phyloP scores from a whole-genome alignment of 352 stramenopile genomes.

The Heterotrichella gracilis region DNA sequence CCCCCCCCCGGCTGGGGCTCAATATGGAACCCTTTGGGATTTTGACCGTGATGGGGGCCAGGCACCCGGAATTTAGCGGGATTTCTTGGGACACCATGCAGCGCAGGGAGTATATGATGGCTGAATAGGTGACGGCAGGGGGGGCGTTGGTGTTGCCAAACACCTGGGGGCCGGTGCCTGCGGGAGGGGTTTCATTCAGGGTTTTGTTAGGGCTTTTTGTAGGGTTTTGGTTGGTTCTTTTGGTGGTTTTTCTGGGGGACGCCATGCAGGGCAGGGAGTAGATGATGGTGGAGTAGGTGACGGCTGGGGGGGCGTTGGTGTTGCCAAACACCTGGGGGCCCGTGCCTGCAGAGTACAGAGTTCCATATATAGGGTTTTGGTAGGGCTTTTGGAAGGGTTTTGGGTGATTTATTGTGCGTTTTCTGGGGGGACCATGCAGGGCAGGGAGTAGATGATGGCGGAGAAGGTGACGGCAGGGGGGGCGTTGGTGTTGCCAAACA shows the following conservation, averaged over 20 bases:
- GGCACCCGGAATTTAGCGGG: conserved; percentile 77
- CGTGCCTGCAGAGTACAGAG: too few relatives aligned
- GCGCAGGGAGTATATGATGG: conserved; percentile 90
- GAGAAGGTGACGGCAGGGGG: conserved; percentile 84
- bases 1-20: conserved; percentile 63
- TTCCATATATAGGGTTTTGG: too few relatives aligned
- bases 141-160: conserved; percentile 89
- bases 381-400: too few relatives aligned
- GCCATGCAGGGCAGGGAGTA: conserved; percentile 79
- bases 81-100: conserved; percentile 62
- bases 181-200: too few relatives aligned
- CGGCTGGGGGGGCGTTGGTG: conserved; percentile 77
- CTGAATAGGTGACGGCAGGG: conserved; percentile 78
- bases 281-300: conserved; percentile 92
- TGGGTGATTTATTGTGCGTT: too few relatives aligned
- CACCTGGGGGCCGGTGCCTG: conserved; percentile 70
- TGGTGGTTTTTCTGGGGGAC: too few relatives aligned
- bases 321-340: conserved; percentile 82
- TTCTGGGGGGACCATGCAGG: conserved; percentile 70
- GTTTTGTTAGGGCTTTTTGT: too few relatives aligned
- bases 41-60: conserved; percentile 70
- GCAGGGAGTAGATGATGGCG: conserved; percentile 90
- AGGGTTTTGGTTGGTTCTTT: too few relatives aligned
- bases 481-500: conserved; percentile 87
- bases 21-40: conserved; percentile 66